Conservation (phyloP, 2,329 filamentous ascomycete species). For the Aspergillus carbonarius region DNA sequence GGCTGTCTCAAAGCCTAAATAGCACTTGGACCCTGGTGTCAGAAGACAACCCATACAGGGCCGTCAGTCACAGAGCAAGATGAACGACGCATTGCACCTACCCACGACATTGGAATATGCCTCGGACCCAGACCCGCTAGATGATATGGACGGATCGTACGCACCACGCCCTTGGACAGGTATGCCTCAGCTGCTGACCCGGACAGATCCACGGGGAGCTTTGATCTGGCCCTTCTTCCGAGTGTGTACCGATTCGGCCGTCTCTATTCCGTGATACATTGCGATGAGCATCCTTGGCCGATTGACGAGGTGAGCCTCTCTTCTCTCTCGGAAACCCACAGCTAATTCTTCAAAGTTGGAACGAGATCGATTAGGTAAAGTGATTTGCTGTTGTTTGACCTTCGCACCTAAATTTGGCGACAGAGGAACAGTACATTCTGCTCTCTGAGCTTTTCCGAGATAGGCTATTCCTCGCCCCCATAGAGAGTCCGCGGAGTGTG, state of each 20-base stretch:
- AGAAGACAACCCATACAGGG: not conserved
- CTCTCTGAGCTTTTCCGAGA: not conserved
- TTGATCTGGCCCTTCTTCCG: not conserved
- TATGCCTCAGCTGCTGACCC: not conserved
- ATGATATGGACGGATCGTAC: too few relatives aligned
- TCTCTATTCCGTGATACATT: not conserved
- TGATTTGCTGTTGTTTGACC: not conserved
- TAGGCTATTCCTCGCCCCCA: not conserved
- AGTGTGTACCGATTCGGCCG: not conserved
- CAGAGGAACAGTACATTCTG: not conserved
- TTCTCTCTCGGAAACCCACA: not conserved
- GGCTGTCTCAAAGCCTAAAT: not conserved
- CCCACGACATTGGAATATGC: too few relatives aligned
- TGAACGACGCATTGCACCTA: not conserved
- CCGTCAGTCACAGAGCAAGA: not conserved
- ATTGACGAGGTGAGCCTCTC: not conserved
- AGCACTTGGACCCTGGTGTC: not conserved
- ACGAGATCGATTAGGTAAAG: not conserved
- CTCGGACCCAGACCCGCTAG: too few relatives aligned
- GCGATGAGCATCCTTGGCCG: not conserved
- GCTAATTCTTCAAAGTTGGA: not conserved
- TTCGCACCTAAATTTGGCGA: not conserved
- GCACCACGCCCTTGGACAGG: not conserved
- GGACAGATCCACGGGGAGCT: not conserved
- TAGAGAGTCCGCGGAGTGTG: not conserved